Conservation (phyloP, 208 protist genomes). For the Hexamita inflata region DNA sequence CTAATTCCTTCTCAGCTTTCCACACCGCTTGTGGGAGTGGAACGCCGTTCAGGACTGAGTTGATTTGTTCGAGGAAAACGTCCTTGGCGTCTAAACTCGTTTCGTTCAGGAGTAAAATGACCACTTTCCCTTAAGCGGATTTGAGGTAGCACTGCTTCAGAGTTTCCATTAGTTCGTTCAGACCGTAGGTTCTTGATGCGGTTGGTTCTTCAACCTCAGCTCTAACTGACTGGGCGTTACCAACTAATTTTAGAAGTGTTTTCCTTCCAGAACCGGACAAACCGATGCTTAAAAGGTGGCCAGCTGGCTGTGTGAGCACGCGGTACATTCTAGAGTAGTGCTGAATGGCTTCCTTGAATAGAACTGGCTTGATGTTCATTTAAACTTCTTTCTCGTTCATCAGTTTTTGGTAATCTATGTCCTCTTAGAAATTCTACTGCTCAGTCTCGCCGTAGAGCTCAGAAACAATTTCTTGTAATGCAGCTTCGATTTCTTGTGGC, state of each 20-base stretch:
- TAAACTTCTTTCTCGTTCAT: neutral
- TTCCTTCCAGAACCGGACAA: constrained; percentile 80
- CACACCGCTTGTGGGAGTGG: constrained; percentile 86
- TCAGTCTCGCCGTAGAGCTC: constrained; percentile 66
- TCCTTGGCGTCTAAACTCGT: constrained; percentile 79
- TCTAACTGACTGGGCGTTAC: constrained; percentile 71
- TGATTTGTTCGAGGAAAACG: constrained; percentile 92
- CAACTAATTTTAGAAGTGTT: constrained; percentile 59
- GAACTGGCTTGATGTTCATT: constrained; percentile 71
- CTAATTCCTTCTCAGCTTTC: constrained; percentile 76
- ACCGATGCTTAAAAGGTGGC: constrained; percentile 77
- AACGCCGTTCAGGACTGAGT: constrained; percentile 91
- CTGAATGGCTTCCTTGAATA: constrained; percentile 87
- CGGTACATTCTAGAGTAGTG: constrained; percentile 78
- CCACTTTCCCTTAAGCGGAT: constrained; percentile 34
- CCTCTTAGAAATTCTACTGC: neutral
- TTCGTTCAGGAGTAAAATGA: constrained; percentile 91
- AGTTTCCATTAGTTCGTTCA: constrained; percentile 78
- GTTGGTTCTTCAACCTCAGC: constrained; percentile 73
- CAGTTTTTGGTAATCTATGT: neutral
- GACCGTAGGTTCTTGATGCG: constrained; percentile 72
- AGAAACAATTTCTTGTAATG: constrained; percentile 80
- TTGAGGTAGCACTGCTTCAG: constrained; percentile 44
- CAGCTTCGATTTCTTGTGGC: constrained; percentile 45
- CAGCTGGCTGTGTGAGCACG: constrained; percentile 74